Evolutionary conservation across 2,329 filamentous ascomycete species (phyloP).

Genomic region (Colletotrichum paranaense): DNA sequence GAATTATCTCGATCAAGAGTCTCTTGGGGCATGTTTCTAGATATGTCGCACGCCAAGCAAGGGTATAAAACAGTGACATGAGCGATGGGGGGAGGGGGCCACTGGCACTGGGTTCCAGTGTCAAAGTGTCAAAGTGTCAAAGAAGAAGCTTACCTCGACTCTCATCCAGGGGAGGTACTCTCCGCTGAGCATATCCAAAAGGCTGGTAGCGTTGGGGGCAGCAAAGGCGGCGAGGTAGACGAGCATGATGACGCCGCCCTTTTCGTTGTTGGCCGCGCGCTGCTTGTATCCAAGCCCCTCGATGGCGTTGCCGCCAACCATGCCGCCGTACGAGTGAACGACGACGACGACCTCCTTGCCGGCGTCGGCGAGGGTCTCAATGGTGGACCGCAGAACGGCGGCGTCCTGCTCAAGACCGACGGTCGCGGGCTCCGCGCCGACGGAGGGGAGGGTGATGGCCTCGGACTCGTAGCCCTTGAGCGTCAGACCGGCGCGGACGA

Average conservation of each 20-base stretch:
- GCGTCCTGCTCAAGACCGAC: slow-evolving; percentile 46
- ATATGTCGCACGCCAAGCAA: not conserved
- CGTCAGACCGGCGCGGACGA: slow-evolving; percentile 44
- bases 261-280: slow-evolving; percentile 43
- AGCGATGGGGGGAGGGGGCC: not conserved
- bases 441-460: slow-evolving; percentile 45
- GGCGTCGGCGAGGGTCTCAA: slow-evolving; percentile 45
- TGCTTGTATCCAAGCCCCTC: slow-evolving; percentile 47
- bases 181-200: slow-evolving; percentile 40
- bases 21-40: not conserved
- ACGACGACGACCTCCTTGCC: slow-evolving; percentile 54
- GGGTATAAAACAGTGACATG: slow-evolving; percentile 24
- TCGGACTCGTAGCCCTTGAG: slow-evolving; percentile 46
- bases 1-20: not conserved
- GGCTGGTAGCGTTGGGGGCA: slow-evolving; percentile 39
- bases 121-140: not conserved
- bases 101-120: not conserved
- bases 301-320: slow-evolving; percentile 51
- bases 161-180: slow-evolving; percentile 43
- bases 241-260: slow-evolving; percentile 50
- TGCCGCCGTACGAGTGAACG: slow-evolving; percentile 57
- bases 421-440: slow-evolving; percentile 43
- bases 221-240: slow-evolving; percentile 49
- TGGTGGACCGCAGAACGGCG: slow-evolving; percentile 40
- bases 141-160: slow-evolving; percentile 35